phyloP scores from a whole-genome alignment of 2,329 filamentous ascomycete genomes.

The Fusarium cyanostomum region DNA sequence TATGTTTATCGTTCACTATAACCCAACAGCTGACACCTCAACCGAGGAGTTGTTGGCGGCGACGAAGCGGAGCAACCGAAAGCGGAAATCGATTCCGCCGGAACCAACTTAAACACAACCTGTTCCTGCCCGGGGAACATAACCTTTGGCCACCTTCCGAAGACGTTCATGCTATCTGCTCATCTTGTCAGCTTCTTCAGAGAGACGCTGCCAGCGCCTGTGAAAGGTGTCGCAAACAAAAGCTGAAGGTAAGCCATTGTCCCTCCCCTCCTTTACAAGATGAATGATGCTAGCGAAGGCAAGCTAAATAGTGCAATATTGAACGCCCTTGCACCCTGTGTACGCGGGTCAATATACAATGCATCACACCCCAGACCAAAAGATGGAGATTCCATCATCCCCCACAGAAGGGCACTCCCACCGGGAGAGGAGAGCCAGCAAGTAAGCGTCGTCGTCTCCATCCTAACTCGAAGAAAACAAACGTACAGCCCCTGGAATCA shows the following conservation, averaged over 20 bases:
- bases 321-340: slow-evolving; percentile 48
- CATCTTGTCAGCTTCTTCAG: not conserved
- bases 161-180: too few relatives aligned
- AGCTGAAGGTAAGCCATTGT: slow-evolving; percentile 3
- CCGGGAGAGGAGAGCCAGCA: not conserved
- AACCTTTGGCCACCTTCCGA: too few relatives aligned
- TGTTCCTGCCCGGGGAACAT: not conserved
- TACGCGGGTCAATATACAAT: slow-evolving; percentile 37
- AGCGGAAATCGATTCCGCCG: slow-evolving; percentile 15
- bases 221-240: slow-evolving; percentile 19
- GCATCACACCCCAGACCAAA: slow-evolving; percentile 13
- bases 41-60: not conserved
- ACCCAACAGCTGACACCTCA: not conserved
- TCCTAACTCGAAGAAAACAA: not conserved
- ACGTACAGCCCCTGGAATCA: not conserved
- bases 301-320: slow-evolving; percentile 21
- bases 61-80: slow-evolving; percentile 17
- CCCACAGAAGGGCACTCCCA: not conserved
- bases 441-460: not conserved
- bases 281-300: not conserved
- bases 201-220: slow-evolving; percentile 2
- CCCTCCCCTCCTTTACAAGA: not conserved
- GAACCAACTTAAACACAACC: not conserved
- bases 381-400: not conserved
- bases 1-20: slow-evolving; percentile 4